Base-by-base conservation (phyloP, 2,329 filamentous ascomycete genomes). In the Xylaria sp. region DNA sequence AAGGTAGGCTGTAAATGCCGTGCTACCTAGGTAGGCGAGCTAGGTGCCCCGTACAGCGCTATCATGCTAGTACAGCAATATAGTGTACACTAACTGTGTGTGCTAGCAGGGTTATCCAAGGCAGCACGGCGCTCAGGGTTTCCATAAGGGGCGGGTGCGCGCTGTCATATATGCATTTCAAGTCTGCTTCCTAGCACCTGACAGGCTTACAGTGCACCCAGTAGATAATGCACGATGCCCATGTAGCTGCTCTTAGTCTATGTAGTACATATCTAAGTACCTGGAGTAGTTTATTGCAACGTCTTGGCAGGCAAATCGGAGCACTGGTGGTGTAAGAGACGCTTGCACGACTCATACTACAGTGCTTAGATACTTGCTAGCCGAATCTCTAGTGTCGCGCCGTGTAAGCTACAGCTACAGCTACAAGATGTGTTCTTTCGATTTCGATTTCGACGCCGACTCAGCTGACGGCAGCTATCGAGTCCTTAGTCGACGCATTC, bases 321-420 rank as follows among this genome's bases (percentile, higher is more conserved):
- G 15, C 28, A 34, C 52, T 55, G 20, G 28, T 55, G 10, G 52
- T 3, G 18, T 55, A 5, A 34, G 41, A n/a, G 48, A 46, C 9
- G 48, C 48, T 65, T 55, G 64, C 56, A 50, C 64, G 57, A 56
- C 41, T 66, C 57, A 31, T 55, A 55, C 48, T 31, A 13, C 25
- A 54, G 9, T 31, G 31, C 28, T 3, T 54, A 31, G 5, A 54
- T 34, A 54, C 3, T 2, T 44, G 41, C 18, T 54, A 54, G n/a
- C 46, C 18, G 7, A 46, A 1, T n/a, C 41, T 46, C 15, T 46
- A n/a, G 7, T 18, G 41, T 46, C 18, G 15, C 39, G 41, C n/a
- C 9, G 6, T 48, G 2, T 20, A 23, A 10, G 20, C 28, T 28
- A 28, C 28, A 28, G 20, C 28, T 28, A 28, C 28, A 28, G 5